Conservation (phyloP, 1,284 basidiomycete species). For the Ganoderma boninense region DNA sequence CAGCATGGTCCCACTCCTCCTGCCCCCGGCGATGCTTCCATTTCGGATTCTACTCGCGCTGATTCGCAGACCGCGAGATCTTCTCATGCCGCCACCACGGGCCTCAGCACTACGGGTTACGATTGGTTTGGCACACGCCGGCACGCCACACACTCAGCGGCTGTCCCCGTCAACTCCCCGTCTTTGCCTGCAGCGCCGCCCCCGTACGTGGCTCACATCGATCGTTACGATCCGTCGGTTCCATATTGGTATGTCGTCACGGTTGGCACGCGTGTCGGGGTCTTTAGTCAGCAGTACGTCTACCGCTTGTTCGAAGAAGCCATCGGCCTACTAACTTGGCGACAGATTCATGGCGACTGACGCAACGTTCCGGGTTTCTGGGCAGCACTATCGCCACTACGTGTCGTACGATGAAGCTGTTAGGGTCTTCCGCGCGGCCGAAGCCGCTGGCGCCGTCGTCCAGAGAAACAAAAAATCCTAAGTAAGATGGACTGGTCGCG, state of each 20-base stretch:
- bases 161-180: too few species aligned
- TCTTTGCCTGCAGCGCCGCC: too few species aligned
- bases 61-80: neutral
- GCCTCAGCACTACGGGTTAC: too few species aligned
- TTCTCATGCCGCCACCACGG: too few species aligned
- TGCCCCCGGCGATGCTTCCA: neutral
- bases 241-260: neutral
- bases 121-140: neutral
- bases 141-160: too few species aligned
- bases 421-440: neutral
- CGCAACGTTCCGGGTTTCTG: neutral
- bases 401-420: neutral
- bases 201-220: neutral
- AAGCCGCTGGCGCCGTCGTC: neutral
- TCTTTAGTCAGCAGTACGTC: neutral
- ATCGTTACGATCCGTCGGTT: neutral
- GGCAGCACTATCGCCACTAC: neutral
- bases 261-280: neutral
- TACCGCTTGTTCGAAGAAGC: neutral
- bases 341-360: neutral
- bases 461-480: neutral
- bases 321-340: neutral
- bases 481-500: too few species aligned
- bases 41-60: neutral
- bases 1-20: too few species aligned